Conservation (phyloP, 495 filamentous ascomycete species). For the Viridothelium virens region DNA sequence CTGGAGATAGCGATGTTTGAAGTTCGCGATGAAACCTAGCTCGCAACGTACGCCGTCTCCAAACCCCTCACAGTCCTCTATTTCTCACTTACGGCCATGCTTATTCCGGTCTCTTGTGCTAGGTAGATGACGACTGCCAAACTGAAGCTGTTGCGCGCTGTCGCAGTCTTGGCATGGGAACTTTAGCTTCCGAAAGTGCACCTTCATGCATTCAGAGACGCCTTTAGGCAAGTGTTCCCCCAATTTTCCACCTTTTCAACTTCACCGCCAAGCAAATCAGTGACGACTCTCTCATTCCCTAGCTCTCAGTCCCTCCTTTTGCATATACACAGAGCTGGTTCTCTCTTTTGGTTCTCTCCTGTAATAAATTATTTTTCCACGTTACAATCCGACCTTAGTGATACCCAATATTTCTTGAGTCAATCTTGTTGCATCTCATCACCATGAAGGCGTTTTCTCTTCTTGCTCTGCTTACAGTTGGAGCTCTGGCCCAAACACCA, state of each 20-base stretch:
- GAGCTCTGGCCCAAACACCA: background rate
- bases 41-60: background rate
- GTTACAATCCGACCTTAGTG: background rate
- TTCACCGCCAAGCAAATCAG: background rate
- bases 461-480: background rate
- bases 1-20: background rate
- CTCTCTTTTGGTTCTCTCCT: constrained; percentile 1
- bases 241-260: background rate
- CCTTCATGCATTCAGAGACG: background rate
- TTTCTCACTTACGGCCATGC: background rate
- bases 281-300: background rate
- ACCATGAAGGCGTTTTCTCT: background rate
- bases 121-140: constrained; percentile 5
- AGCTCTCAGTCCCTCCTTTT: constrained; percentile 12
- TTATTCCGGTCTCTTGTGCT: background rate
- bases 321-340: constrained; percentile 9
- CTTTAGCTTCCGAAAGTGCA: background rate
- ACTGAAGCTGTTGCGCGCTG: constrained; percentile 6
- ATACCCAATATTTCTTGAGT: background rate
- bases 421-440: background rate
- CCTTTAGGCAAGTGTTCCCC: background rate
- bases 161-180: constrained; percentile 7
- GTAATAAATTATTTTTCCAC: background rate
- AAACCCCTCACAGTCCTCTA: background rate
- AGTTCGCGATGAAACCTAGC: background rate